Evolutionary conservation across 345 rosid species (phyloP).

Genomic region (Erucastrum elatum): DNA sequence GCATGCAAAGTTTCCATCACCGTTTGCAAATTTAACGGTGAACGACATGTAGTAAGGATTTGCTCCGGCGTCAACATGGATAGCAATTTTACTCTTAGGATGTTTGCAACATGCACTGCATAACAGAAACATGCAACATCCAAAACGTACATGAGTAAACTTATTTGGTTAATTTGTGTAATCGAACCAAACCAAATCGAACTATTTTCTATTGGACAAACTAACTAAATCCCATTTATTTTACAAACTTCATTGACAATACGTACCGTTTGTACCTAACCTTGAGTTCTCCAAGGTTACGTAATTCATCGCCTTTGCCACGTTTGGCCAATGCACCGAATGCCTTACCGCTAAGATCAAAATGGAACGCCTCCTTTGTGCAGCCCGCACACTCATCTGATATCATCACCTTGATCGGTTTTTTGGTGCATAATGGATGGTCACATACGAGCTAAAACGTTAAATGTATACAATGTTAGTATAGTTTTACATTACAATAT

Average conservation of each 20-base stretch:
- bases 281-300: conserved; percentile 58
- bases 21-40: conserved; percentile 47
- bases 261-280: conserved; percentile 59
- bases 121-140: neutral
- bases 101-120: conserved; percentile 62
- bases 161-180: too few species aligned
- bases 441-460: conserved; percentile 12
- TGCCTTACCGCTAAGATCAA: conserved; percentile 73
- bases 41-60: conserved; percentile 59
- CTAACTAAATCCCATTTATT: neutral
- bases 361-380: conserved; percentile 52
- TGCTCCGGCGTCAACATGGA: conserved; percentile 64
- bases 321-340: conserved; percentile 73
- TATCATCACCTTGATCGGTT: conserved; percentile 61
- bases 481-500: neutral
- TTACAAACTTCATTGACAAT: neutral
- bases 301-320: conserved; percentile 56
- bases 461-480: neutral
- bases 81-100: conserved; percentile 43
- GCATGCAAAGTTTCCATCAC: conserved; percentile 58
- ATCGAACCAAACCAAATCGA: neutral
- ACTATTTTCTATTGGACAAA: neutral
- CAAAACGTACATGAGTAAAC: neutral
- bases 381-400: conserved; percentile 75
- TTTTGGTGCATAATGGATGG: conserved; percentile 63